phyloP scores from a whole-genome alignment of 768 basidiomycete species.

The Punctularia strigosozonata region DNA sequence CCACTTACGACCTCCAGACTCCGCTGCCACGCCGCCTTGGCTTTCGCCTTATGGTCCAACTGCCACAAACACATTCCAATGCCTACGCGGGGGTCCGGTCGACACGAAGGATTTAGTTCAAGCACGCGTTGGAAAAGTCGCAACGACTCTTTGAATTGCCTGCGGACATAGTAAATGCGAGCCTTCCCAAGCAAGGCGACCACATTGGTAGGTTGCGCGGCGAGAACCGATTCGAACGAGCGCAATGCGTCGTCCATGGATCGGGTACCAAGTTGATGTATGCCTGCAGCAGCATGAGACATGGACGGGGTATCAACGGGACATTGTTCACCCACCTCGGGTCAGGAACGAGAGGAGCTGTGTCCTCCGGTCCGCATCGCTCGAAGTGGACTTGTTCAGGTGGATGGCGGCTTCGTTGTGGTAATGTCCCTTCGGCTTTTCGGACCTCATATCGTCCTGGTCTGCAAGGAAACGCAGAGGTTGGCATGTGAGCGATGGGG shows the following conservation, averaged over 20 bases:
- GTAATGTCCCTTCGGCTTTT: slow-evolving; percentile 56
- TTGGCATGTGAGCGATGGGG: neutral
- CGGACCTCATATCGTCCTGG: slow-evolving; percentile 47
- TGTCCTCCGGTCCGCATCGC: slow-evolving; percentile 47
- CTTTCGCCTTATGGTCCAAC: slow-evolving; percentile 71
- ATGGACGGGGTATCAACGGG: neutral
- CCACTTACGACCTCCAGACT: slow-evolving; percentile 70
- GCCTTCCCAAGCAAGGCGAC: slow-evolving; percentile 88
- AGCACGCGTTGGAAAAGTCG: slow-evolving; percentile 81
- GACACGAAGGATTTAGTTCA: slow-evolving; percentile 60
- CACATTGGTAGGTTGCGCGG: slow-evolving; percentile 72
- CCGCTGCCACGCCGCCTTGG: slow-evolving; percentile 83
- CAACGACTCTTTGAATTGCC: slow-evolving; percentile 69
- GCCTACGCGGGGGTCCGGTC: slow-evolving; percentile 90
- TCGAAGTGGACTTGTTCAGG: slow-evolving; percentile 50
- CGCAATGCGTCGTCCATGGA: slow-evolving; percentile 74
- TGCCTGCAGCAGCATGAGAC: slow-evolving; percentile 32
- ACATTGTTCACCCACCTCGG: slow-evolving; percentile 43
- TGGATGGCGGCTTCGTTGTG: slow-evolving; percentile 57
- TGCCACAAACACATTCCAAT: slow-evolving; percentile 93
- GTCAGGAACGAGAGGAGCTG: slow-evolving; percentile 48
- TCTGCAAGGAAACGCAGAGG: slow-evolving; percentile 25
- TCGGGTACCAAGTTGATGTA: slow-evolving; percentile 70
- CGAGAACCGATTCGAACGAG: slow-evolving; percentile 72
- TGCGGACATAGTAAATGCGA: slow-evolving; percentile 71